phyloP scores from a whole-genome alignment of 2,329 filamentous ascomycete genomes.

The Diaporthe australafricana region DNA sequence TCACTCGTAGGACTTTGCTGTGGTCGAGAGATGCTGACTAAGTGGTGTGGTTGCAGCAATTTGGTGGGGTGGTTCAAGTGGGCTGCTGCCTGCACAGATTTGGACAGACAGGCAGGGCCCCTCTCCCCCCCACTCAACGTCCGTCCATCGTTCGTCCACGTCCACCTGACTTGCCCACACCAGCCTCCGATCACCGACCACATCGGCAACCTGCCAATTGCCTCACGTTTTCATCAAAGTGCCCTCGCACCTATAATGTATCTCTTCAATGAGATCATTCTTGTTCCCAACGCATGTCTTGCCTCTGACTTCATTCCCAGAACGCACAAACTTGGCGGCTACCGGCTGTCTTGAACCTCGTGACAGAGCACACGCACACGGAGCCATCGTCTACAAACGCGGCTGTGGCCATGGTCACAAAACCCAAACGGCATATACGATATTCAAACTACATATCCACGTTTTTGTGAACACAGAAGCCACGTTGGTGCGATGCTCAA shows the following conservation, averaged over 20 bases:
- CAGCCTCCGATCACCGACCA: not conserved
- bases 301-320: not conserved
- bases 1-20: too few species aligned
- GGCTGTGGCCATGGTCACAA: conserved; percentile 5
- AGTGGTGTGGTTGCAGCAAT: not conserved
- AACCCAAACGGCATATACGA: conserved; percentile 16
- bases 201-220: not conserved
- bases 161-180: not conserved
- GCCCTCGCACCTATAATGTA: too few species aligned
- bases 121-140: not conserved
- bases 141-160: not conserved
- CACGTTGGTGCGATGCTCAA: conserved; percentile 2
- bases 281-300: not conserved
- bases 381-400: conserved; percentile 18
- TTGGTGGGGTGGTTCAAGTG: not conserved
- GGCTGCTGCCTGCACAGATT: conserved; percentile 16
- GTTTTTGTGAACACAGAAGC: conserved; percentile 18
- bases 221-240: too few species aligned
- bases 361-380: conserved; percentile 3
- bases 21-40: not conserved
- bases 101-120: not conserved
- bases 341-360: not conserved
- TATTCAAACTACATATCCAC: conserved; percentile 23
- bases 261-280: not conserved
- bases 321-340: not conserved